Base-by-base conservation (phyloP, 371 early-diverging fungal species). In the Mortierella sp. region DNA sequence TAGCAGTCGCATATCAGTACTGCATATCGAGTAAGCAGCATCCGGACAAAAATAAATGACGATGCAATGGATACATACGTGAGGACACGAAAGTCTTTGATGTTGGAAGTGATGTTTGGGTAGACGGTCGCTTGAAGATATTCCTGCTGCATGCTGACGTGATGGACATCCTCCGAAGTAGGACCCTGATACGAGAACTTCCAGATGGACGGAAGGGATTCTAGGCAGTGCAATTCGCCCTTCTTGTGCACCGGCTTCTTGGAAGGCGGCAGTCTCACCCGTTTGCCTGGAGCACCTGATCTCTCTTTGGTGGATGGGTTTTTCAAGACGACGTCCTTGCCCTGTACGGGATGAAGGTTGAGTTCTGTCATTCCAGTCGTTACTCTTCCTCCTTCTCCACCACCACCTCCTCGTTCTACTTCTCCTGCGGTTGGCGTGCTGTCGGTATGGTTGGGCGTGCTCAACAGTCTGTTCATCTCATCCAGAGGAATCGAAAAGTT, bases 101-200 rank as follows among this genome's bases (percentile, higher is more conserved):
- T 34, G 31, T 58, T 71, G 26, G 68, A 74, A 2, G 26, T 22
- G 2, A 78, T 71, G 16, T 78, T 71, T 4, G 66, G 72, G 50
- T 77, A 82, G 31, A 78, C 69, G 0, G 71, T 47, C 13, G 37
- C 16, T 43, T 45, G 6, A 40, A 82, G 55, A 31, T 53, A 22
- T 13, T 55, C 67, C 48, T 74, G 72, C 26, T 68, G 63, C 75
- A 77, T 82, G 68, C 83, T 74, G 16, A 74, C 71, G 61, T 74
- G 40, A 24, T 24, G 61, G 41, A 82, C 29, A 44, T 82, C 83
- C 11, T 69, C 52, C 0, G 58, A 68, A 16, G 78, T 75, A 4
- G 83, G 83, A 22, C 73, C 83, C 22, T 74, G 71, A 48, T 71
- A 68, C 2, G 83, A 63, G 5, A 9, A 10, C 58, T 52, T 77